Evolutionary conservation across 2,329 filamentous ascomycete genomes (phyloP).

Genomic region (Alternaria arbusti): DNA sequence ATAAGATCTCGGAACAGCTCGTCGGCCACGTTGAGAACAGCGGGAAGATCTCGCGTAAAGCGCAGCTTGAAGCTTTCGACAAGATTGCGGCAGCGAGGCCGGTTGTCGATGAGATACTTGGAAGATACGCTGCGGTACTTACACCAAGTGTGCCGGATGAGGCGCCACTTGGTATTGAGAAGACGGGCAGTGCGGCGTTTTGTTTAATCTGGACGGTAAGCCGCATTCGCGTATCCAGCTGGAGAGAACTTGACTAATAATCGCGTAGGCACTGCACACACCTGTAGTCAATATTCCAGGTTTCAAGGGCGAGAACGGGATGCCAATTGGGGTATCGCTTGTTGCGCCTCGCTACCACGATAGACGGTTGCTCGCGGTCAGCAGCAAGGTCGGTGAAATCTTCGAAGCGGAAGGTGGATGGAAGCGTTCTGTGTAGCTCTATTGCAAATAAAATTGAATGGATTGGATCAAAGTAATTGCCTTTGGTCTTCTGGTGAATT

Average conservation of each 20-base stretch:
- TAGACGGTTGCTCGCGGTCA: constrained; percentile 36
- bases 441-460: background rate
- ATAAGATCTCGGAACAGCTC: constrained; percentile 56
- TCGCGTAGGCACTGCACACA: constrained; percentile 56
- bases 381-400: constrained; percentile 34
- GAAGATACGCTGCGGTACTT: constrained; percentile 62
- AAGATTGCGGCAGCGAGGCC: constrained; percentile 61
- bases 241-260: background rate
- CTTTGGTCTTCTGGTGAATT: background rate
- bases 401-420: constrained; percentile 43
- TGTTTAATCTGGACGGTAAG: constrained; percentile 61
- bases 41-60: constrained; percentile 51
- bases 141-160: constrained; percentile 66
- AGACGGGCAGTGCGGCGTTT: constrained; percentile 63
- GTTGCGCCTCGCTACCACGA: constrained; percentile 51
- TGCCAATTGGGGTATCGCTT: constrained; percentile 67
- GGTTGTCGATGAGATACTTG: constrained; percentile 60
- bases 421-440: constrained; percentile 12
- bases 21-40: constrained; percentile 60
- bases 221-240: background rate
- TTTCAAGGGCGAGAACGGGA: constrained; percentile 61
- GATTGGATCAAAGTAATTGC: background rate
- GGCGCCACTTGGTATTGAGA: constrained; percentile 61
- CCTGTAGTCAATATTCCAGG: constrained; percentile 71
- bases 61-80: constrained; percentile 63